Evolutionary conservation across 345 rosid genomes (phyloP), one percentile per base, ranked within the genome.

Genomic region (Salix purpurea): DNA sequence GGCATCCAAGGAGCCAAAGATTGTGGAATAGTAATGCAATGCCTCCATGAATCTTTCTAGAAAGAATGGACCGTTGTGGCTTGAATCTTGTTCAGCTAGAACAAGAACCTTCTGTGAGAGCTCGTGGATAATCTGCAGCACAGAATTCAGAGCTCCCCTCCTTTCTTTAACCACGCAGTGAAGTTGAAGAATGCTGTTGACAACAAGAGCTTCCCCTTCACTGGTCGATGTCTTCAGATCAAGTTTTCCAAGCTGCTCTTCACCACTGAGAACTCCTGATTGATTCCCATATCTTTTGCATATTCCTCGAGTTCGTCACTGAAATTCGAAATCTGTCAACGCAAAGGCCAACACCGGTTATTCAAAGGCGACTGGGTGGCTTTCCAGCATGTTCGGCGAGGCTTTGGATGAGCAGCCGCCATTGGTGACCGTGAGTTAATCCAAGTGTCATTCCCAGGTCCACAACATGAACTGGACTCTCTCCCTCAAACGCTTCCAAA

Each of bases 401-500:
- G 87, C 88, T 83, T 75, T 86, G 73, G 73, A 90, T 88, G 37
- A 90, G 86, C 76, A 68, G 50, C 32, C 88, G 76, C 91, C 90
- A 90, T 74, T 87, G 94, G 58, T 87, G 86, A 32, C 91, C 94
- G 37, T 68, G 79, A 30, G 87, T 84, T 42, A 90, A 74, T 71
- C 89, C 91, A 37, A 87, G 88, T 81, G 89, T 83, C 91, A 90
- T 88, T 42, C 91, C 94, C 64, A 90, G 58, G 86, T 90, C 94
- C 79, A 90, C 86, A 6, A 88, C 87, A 74, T 90, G 94, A 80
- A 90, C 90, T 12, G 72, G 85, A 87, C 85, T 82, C 86, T 87
- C 89, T 87, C 94, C 88, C 90, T 87, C 94, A 90, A 90, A 87
- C 89, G 91, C 90, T 90, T 90, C 94, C 94, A 90, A 77, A 83